phyloP scores from a whole-genome alignment of 2,329 filamentous ascomycete species.

The Penicillium decumbens region DNA sequence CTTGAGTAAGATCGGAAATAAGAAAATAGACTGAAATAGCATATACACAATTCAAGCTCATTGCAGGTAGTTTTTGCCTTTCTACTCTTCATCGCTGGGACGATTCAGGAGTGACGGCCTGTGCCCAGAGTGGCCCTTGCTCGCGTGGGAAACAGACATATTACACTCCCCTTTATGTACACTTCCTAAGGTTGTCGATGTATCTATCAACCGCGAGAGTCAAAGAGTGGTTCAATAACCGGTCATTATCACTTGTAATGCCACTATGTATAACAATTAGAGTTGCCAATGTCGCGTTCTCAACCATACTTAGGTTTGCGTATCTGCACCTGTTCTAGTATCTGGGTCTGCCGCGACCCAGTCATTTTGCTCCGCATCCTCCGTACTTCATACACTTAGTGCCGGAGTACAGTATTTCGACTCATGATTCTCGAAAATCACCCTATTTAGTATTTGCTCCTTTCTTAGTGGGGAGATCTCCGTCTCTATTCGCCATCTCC shows the following conservation, averaged over 20 bases:
- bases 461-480: constrained; percentile 11
- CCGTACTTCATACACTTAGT: background rate
- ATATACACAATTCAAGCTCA: background rate
- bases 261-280: background rate
- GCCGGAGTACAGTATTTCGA: constrained; percentile 14
- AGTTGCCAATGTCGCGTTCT: background rate
- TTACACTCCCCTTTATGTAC: constrained; percentile 8
- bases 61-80: background rate
- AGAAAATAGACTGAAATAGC: background rate
- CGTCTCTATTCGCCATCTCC: background rate
- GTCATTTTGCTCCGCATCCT: constrained; percentile 21
- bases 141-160: constrained; percentile 18
- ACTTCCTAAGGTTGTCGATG: constrained; percentile 2
- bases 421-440: constrained; percentile 15
- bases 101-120: constrained; percentile 12
- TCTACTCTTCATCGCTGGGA: background rate
- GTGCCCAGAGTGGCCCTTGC: constrained; percentile 20
- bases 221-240: background rate
- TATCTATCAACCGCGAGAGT: constrained; percentile 5
- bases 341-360: constrained; percentile 23
- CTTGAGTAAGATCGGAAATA: background rate
- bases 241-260: background rate
- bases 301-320: background rate
- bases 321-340: constrained; percentile 10
- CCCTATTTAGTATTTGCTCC: constrained; percentile 15